Evolutionary conservation across 345 rosid genomes (phyloP).

Genomic region (Iberis pinnata): DNA sequence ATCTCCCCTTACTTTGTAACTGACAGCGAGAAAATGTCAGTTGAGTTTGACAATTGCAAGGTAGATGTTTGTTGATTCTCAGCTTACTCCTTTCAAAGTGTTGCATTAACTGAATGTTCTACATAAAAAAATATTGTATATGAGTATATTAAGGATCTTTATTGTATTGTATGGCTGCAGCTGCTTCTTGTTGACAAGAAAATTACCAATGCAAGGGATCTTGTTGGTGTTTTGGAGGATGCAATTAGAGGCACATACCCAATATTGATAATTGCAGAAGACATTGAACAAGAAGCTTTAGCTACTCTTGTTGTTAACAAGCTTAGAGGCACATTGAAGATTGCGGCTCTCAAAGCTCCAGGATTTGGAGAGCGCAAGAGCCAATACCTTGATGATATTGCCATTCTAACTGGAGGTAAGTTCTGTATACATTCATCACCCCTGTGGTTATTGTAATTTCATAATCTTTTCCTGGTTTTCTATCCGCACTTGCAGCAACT

Average conservation of each 20-base stretch:
- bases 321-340: constrained; percentile 83
- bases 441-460: neutral
- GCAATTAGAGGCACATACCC: constrained; percentile 81
- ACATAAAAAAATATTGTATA: no score
- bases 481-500: constrained; percentile 46
- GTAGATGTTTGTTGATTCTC: constrained; percentile 31
- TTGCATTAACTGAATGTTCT: no score
- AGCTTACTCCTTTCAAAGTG: neutral
- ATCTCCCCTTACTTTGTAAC: constrained; percentile 98
- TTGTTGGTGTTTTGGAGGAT: constrained; percentile 72
- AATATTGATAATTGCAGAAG: constrained; percentile 74
- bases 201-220: constrained; percentile 94
- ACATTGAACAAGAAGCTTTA: constrained; percentile 93
- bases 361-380: constrained; percentile 97
- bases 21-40: constrained; percentile 95
- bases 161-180: constrained; percentile 44
- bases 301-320: constrained; percentile 97
- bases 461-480: neutral
- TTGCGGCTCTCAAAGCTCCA: constrained; percentile 96
- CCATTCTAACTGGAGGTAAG: constrained; percentile 75
- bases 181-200: constrained; percentile 95
- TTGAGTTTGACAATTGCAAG: constrained; percentile 96
- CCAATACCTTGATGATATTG: constrained; percentile 96
- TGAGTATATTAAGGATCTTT: no score
- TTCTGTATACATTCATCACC: neutral